A percentile compares a stretch with the other conserved stretches of the same genome.
Evolutionary conservation across 2,329 filamentous ascomycete genomes (phyloP).

Genomic region (Knoxdaviesia capensis): DNA sequence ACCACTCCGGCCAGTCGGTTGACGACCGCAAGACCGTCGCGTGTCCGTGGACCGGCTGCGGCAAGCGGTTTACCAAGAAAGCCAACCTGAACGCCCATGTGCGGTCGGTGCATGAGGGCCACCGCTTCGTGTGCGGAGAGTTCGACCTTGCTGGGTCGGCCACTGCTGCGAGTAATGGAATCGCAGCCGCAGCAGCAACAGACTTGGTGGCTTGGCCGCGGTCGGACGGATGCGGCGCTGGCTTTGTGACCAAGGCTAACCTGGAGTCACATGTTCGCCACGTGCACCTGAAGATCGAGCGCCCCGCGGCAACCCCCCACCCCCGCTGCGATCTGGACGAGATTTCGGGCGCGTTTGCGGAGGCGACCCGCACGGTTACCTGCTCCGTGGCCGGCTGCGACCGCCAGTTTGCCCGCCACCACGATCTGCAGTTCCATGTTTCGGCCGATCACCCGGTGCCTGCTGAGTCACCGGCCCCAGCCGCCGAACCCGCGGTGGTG

Average conservation of each 20-base stretch:
- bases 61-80: constrained; percentile 58
- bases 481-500: too few relatives aligned
- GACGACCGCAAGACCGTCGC: constrained; percentile 43
- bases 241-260: constrained; percentile 56
- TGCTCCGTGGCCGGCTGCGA: constrained; percentile 22
- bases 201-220: constrained; percentile 45
- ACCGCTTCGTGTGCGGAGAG: constrained; percentile 61
- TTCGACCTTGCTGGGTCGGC: constrained; percentile 27
- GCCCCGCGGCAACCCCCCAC: constrained; percentile 8
- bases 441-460: constrained; percentile 10
- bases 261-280: constrained; percentile 73
- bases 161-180: not conserved
- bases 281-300: constrained; percentile 47
- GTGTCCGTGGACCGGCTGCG: constrained; percentile 50
- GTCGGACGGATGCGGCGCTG: constrained; percentile 49
- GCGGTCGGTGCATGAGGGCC: constrained; percentile 54
- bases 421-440: constrained; percentile 27
- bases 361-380: constrained; percentile 19
- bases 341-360: constrained; percentile 19
- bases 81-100: constrained; percentile 72
- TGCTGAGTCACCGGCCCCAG: too few relatives aligned
- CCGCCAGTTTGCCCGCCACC: constrained; percentile 25
- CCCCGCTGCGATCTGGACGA: constrained; percentile 18
- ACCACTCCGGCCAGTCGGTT: constrained; percentile 44
- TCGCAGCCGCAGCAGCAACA: constrained; percentile 17